A percentile compares a stretch with the other conserved stretches of the same genome.
Conservation (phyloP, 495 filamentous ascomycete species). For the Physcia stellaris region DNA sequence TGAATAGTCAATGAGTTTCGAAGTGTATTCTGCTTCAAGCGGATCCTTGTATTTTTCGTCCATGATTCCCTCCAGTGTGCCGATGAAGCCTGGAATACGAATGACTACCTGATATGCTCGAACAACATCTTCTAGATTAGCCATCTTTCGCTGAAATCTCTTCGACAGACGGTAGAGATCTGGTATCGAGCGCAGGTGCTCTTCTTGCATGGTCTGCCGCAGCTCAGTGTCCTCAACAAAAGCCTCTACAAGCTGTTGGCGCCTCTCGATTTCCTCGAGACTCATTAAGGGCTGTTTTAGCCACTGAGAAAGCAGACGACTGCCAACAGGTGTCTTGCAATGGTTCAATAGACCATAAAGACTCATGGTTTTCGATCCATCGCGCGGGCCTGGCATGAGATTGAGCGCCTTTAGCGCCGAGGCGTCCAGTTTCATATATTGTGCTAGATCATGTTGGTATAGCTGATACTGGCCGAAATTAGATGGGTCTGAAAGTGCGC, state of each 20-base stretch:
- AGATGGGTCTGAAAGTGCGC: conserved; percentile 72
- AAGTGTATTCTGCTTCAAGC: conserved; percentile 75
- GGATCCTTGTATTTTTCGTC: conserved; percentile 87
- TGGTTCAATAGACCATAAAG: conserved; percentile 89
- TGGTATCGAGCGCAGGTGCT: conserved; percentile 85
- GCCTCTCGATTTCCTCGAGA: conserved; percentile 72
- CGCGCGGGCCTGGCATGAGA: conserved; percentile 88
- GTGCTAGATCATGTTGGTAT: conserved; percentile 91
- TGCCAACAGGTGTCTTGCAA: conserved; percentile 92
- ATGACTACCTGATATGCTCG: conserved; percentile 89
- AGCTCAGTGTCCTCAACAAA: conserved; percentile 91
- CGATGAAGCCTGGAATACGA: conserved; percentile 78
- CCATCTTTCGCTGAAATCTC: conserved; percentile 81
- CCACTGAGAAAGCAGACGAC: conserved; percentile 86
- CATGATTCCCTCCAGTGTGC: conserved; percentile 82
- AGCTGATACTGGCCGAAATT: conserved; percentile 96
- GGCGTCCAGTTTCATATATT: conserved; percentile 98
- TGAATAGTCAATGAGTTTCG: conserved; percentile 61
- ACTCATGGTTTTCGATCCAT: conserved; percentile 96
- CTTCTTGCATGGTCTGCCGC: conserved; percentile 94
- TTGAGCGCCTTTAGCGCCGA: conserved; percentile 89
- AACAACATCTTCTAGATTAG: conserved; percentile 90
- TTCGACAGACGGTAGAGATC: conserved; percentile 91
- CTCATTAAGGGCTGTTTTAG: conserved; percentile 96
- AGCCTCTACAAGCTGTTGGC: conserved; percentile 89